These are phyloP conservation scores for Allantophomopsis lycopodina DNA, from an alignment of 2,329 filamentous ascomycete species.

Conservation along the genomic window DNA sequence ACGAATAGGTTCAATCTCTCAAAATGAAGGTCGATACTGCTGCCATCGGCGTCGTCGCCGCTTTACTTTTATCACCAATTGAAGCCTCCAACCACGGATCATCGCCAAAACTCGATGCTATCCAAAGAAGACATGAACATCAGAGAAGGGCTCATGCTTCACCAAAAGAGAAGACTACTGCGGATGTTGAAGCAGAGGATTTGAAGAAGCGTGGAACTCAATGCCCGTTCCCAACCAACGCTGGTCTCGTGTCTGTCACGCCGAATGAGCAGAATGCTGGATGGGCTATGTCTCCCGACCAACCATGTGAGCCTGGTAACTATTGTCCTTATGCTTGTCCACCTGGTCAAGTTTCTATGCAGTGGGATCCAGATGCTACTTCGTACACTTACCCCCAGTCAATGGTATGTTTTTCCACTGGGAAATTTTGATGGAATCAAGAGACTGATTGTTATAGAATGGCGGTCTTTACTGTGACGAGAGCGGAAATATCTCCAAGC, in stretches of 20 bases:
- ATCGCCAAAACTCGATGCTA: slow-evolving; percentile 12
- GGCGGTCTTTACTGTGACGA: slow-evolving; percentile 62
- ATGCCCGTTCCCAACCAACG: slow-evolving; percentile 54
- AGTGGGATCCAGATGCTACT: slow-evolving; percentile 61
- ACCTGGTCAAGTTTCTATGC: slow-evolving; percentile 60
- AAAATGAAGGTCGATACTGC: slow-evolving; percentile 41
- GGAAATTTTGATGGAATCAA: background rate
- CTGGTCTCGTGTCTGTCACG: slow-evolving; percentile 54
- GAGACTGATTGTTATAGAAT: slow-evolving; percentile 31
- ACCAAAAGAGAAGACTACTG: slow-evolving; percentile 9
- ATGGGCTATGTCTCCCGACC: slow-evolving; percentile 70
- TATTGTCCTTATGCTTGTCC: slow-evolving; percentile 72
- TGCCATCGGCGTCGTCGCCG: slow-evolving; percentile 32
- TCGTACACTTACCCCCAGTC: slow-evolving; percentile 55
- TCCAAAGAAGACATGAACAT: slow-evolving; percentile 13
- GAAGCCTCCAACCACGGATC: slow-evolving; percentile 12
- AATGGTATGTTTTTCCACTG: slow-evolving; percentile 42
- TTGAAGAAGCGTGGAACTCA: slow-evolving; percentile 17
- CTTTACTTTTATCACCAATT: slow-evolving; percentile 25
- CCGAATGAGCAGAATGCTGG: slow-evolving; percentile 52
- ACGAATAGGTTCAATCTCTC: slow-evolving; percentile 1
- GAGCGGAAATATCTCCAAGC: slow-evolving; percentile 51
- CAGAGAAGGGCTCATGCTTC: slow-evolving; percentile 9
- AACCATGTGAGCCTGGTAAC: slow-evolving; percentile 48
- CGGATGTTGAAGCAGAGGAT: slow-evolving; percentile 1